phyloP scores from a whole-genome alignment of 768 basidiomycete species.

The Dendrothele bispora region DNA sequence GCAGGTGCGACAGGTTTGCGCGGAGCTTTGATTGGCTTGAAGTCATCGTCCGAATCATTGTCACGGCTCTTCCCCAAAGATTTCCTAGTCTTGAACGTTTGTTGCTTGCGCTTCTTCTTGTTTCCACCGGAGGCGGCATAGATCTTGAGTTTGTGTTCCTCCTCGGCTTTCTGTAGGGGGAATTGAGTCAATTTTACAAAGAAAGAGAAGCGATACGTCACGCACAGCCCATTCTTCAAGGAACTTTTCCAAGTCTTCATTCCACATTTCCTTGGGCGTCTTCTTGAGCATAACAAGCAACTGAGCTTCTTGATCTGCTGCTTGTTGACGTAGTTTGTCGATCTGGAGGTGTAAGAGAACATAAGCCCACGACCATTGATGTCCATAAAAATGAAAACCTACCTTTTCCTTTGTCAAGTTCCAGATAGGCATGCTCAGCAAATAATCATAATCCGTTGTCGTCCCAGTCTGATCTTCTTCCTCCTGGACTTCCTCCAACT shows the following conservation, averaged over 20 bases:
- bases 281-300: constrained; percentile 75
- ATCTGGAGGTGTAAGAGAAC: constrained; percentile 49
- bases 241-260: constrained; percentile 83
- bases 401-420: constrained; percentile 95
- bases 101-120: constrained; percentile 38
- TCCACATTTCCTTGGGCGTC: constrained; percentile 85
- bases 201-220: constrained; percentile 11
- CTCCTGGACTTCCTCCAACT: constrained; percentile 50
- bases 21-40: constrained; percentile 46
- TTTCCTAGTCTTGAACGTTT: constrained; percentile 51
- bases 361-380: background rate
- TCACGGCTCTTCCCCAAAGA: constrained; percentile 18
- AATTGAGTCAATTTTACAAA: background rate
- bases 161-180: constrained; percentile 17
- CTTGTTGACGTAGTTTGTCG: constrained; percentile 78
- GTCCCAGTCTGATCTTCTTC: constrained; percentile 46
- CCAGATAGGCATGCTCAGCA: constrained; percentile 93
- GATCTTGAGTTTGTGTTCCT: constrained; percentile 44
- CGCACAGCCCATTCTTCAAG: constrained; percentile 82
- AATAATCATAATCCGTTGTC: constrained; percentile 82
- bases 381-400: constrained; percentile 5
- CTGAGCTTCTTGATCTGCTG: constrained; percentile 80
- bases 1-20: constrained; percentile 37
- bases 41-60: constrained; percentile 46
- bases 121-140: constrained; percentile 40